Evolutionary conservation across 805 yeast genomes (phyloP).

Genomic region (Phaffomyces opuntiae): DNA sequence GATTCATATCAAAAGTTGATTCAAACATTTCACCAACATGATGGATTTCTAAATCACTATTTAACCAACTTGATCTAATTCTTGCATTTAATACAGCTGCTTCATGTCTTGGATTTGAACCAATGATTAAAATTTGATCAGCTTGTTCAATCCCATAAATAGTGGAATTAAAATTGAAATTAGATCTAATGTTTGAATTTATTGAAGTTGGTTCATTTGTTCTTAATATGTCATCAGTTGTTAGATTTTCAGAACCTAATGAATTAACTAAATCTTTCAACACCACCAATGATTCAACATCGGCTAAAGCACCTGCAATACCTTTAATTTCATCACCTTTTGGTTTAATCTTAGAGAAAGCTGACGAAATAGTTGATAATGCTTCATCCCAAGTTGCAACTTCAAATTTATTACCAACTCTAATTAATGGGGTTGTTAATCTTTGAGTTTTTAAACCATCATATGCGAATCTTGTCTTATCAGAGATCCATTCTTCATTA

Average conservation of each 20-base stretch:
- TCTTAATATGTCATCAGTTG: conserved; percentile 51
- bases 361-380: conserved; percentile 58
- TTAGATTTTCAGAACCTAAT: conserved; percentile 74
- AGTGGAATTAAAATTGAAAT: conserved; percentile 73
- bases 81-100: conserved; percentile 84
- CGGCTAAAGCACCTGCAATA: conserved; percentile 73
- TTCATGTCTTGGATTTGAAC: conserved; percentile 85
- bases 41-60: conserved; percentile 58
- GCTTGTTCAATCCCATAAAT: conserved; percentile 77
- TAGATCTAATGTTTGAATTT: conserved; percentile 71
- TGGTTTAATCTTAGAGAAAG: conserved; percentile 49
- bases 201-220: conserved; percentile 46
- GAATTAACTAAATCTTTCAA: conserved; percentile 72
- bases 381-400: conserved; percentile 88
- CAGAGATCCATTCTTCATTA: conserved; percentile 89
- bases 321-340: conserved; percentile 70
- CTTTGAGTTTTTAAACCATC: conserved; percentile 86
- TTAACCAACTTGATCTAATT: conserved; percentile 75
- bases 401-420: conserved; percentile 60
- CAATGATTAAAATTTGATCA: conserved; percentile 72
- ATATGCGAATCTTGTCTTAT: conserved; percentile 77
- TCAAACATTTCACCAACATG: conserved; percentile 74
- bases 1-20: conserved; percentile 60
- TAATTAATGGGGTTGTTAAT: conserved; percentile 71
- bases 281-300: conserved; percentile 77